Base-by-base conservation (phyloP, 768 basidiomycete species). In the Calocybe indica region DNA sequence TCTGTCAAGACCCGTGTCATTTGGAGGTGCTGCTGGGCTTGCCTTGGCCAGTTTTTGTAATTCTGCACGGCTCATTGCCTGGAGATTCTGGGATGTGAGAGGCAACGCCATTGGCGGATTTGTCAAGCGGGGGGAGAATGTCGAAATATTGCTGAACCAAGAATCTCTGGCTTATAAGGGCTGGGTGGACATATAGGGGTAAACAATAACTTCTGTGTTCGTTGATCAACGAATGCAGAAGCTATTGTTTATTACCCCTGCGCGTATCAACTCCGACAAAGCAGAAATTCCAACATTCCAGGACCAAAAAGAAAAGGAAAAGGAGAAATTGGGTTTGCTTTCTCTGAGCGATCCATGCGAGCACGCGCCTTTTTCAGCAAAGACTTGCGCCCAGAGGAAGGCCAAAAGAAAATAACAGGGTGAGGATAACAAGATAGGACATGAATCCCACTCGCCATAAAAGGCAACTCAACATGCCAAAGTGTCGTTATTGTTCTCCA, bases 21-120 rank as follows among this genome's bases (percentile, higher is more conserved):
- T 32, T 15, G 33, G 33, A 38, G 30, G 4, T 32, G 10, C 28
- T 10, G 3, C 14, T 1, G 12, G 15, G 40, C 40, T 7, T 46
- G 56, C 57, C 37, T 50, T 58, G 30, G 57, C 57, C 6, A 58
- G 36, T 36, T 50, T 48, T 45, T 58, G 57, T 29, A 58, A 40
- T 11, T 46, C 44, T 36, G 49, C 4, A 6, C 57, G 55, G 22
- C 40, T 45, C 28, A 56, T 33, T 15, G 14, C 34, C 12, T 40
- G 46, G 39, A 56, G 51, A 42, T 22, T 22, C 22, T 22, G 22
- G 22, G 47, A 40, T 6, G 28, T 38, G n/a, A 30, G 36, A 14
- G 54, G 44, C 14, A 30, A 43, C 8, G 29, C 5, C 45, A 54
- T 54, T 29, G 28, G 33, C 37, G 39, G 31, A 14, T 31, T 14